Evolutionary conservation across 352 stramenopile species (phyloP), one percentile per base, ranked within the genome.

Genomic region (Phytopythium chamaehyphon): DNA sequence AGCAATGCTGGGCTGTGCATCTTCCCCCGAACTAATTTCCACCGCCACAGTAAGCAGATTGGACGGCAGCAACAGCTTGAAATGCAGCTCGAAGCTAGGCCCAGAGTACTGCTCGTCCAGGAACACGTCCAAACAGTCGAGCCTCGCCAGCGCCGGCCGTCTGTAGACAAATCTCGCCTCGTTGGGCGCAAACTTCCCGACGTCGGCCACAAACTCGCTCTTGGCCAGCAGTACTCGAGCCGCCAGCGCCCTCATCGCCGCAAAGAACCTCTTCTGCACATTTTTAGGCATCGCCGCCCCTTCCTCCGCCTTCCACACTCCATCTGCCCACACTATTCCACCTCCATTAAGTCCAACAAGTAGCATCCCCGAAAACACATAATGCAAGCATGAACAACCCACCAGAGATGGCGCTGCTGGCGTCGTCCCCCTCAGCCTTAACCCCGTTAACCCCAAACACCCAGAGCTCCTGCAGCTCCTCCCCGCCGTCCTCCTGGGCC

Each of bases 81-180:
- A 81, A 21, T 78, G 66, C 50, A 88, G 31, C 22, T 80, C 61
- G 19, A 87, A 83, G 3, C 54, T 62, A 14, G 73, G 63, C 3
- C 31, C 58, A 0, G 77, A 64, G 40, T 75, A 57, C 6, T 64
- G 62, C 39, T 91, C 77, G 37, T 86, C 62, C 15, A 91, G 46
- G 53, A 83, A 88, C 5, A 86, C 65, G 26, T 88, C 75, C 40
- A 86, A 73, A 22, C 86, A 72, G 57, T 88, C 84, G 6, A 85
- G 47, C 22, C 55, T 56, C 15, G 65, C 69, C 5, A 84, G 62
- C 31, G 80, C 86, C 42, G 77, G 77, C 35, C 71, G 71, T 3
- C 71, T 66, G 52, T 77, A 89, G 43, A 86, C 62, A 44, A 91
- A 88, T 15, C 62, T 73, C 19, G 75, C 73, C 26, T 88, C 73